Evolutionary conservation across 305 asterid genomes (phyloP), one percentile per base, ranked within the genome.

Genomic region (Andrographis paniculata): DNA sequence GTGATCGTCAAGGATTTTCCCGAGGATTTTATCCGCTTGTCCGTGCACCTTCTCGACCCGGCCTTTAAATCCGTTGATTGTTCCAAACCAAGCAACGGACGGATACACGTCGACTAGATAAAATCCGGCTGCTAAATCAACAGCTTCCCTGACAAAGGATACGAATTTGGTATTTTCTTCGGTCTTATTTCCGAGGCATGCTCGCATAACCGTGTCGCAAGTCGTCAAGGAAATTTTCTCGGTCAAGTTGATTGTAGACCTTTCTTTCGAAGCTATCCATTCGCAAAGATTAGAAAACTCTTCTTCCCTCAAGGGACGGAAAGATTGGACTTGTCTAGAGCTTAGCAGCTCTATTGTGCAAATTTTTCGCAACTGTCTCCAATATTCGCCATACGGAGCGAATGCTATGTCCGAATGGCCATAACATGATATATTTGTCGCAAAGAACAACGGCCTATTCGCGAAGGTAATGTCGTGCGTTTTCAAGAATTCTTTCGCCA

Each of bases 321-420:
- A 45, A 14, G 50, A 20, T n/a, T 11, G 50, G 31, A 45, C 50
- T 1, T 16, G 30, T 20, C 16, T 20, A 9, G 14, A 0, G 31
- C 50, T 45, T 9, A 45, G 23, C 2, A 45, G 31, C 15, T 23
- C 31, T 9, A 45, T 20, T 7, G 50, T 17, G 17, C 50, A 21
- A 14, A 45, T 45, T 21, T 45, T 45, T 1, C 50, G 21, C 6
- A 45, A 33, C 50, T 45, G 31, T 33, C 50, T 11, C 50, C 50
- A 45, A 2, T 21, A 45, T 1, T 45, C 50, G 0, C 33, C 33
- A 2, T 20, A 21, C 6, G 50, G 50, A 17, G 17, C 14, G 50
- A 45, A 45, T 20, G 17, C 14, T 2, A 45, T 45, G 31, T 21
- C 33, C 2, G 23, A n/a, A n/a, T n/a, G n/a, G n/a, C n/a, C n/a